These are phyloP conservation scores for Diutina sp. DNA, from an alignment of 1,139 yeast species.

Conservation along the genomic window DNA sequence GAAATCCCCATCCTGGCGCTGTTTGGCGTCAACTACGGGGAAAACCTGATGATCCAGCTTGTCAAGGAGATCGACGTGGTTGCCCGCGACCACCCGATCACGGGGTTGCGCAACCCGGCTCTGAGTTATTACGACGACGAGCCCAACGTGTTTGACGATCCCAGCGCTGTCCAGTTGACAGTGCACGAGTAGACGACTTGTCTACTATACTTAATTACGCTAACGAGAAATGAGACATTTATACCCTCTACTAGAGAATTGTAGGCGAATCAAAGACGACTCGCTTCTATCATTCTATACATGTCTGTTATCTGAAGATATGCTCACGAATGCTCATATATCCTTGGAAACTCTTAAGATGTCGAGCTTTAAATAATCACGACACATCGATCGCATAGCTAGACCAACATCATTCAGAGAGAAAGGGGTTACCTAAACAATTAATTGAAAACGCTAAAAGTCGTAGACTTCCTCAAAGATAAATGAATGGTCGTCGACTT, in stretches of 20 bases:
- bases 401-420: too few species aligned
- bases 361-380: too few species aligned
- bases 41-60: slow-evolving; percentile 42
- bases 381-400: too few species aligned
- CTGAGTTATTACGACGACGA: slow-evolving; percentile 22
- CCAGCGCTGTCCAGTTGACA: background rate
- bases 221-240: background rate
- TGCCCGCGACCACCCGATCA: slow-evolving; percentile 27
- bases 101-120: slow-evolving; percentile 33
- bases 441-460: too few species aligned
- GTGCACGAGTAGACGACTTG: background rate
- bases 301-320: too few species aligned
- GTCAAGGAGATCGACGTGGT: slow-evolving; percentile 37
- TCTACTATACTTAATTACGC: background rate
- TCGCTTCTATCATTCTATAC: too few species aligned
- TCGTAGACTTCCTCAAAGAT: too few species aligned
- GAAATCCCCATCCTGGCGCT: slow-evolving; percentile 29
- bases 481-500: too few species aligned
- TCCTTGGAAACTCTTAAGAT: too few species aligned
- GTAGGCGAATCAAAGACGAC: too few species aligned
- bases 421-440: too few species aligned
- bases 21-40: slow-evolving; percentile 54
- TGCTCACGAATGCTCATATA: too few species aligned
- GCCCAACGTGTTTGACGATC: background rate
- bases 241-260: background rate